These are phyloP conservation scores for Mitragyna speciosa DNA, from an alignment of 257 asterid genomes.

Conservation along the genomic window DNA sequence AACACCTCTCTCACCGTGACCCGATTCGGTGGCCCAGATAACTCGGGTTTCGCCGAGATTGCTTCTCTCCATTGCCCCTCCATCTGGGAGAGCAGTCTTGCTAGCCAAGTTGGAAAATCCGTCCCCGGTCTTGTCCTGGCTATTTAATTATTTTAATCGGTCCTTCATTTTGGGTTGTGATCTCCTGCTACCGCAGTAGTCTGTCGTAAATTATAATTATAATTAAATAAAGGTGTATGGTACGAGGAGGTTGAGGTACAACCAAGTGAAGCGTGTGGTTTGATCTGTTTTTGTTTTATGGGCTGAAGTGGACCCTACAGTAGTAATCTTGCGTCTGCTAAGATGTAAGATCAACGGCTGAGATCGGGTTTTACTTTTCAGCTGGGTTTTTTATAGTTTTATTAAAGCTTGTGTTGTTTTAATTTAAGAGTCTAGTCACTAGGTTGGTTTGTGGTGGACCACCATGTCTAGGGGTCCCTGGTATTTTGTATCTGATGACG, in stretches of 20 bases:
- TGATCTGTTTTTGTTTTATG: constrained; percentile 13
- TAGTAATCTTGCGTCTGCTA: constrained; percentile 27
- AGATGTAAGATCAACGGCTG: constrained; percentile 36
- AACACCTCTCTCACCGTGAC: constrained; percentile 94
- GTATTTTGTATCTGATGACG: neutral
- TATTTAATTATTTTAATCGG: constrained; percentile 37
- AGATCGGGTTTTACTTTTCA: constrained; percentile 7
- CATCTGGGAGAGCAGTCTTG: constrained; percentile 80
- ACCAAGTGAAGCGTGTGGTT: constrained; percentile 10
- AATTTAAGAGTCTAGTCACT: neutral
- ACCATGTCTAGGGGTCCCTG: constrained; percentile 10
- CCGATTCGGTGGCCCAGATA: constrained; percentile 42
- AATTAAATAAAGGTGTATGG: constrained; percentile 1
- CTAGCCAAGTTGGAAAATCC: constrained; percentile 77
- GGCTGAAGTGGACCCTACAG: constrained; percentile 26
- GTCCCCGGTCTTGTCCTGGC: constrained; percentile 89
- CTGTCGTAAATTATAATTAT: too few relatives aligned
- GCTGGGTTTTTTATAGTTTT: neutral
- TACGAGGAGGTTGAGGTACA: neutral
- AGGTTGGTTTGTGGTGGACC: neutral
- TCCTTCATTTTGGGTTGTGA: neutral
- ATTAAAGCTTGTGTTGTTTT: constrained; percentile 1
- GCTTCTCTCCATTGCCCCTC: constrained; percentile 64
- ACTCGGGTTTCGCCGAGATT: constrained; percentile 35
- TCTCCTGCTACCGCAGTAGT: neutral